These are phyloP conservation scores for Metarhizium brunneum DNA, from an alignment of 2,329 filamentous ascomycete species.

Conservation along the genomic window DNA sequence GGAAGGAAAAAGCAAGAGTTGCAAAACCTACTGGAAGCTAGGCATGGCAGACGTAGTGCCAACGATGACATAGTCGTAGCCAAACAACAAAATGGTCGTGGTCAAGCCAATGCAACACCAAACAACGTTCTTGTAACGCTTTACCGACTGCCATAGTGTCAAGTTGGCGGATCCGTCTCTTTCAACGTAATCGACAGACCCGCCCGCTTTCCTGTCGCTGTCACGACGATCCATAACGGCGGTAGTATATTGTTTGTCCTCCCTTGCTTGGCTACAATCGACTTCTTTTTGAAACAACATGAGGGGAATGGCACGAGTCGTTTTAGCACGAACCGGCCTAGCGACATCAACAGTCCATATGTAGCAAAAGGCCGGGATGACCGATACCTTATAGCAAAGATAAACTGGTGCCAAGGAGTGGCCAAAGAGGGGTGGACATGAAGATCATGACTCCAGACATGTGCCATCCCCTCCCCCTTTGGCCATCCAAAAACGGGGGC, in stretches of 20 bases:
- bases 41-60: slow-evolving; percentile 22
- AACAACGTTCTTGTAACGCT: slow-evolving; percentile 15
- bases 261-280: neutral
- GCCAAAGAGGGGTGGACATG: too few relatives aligned
- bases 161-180: neutral
- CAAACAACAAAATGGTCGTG: slow-evolving; percentile 17
- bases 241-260: neutral
- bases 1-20: neutral
- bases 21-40: slow-evolving; percentile 16
- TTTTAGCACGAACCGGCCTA: neutral
- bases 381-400: too few relatives aligned
- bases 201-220: neutral
- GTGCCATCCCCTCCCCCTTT: too few relatives aligned
- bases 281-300: neutral
- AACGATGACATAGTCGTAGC: slow-evolving; percentile 20
- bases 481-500: neutral
- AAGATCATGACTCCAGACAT: too few relatives aligned
- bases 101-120: slow-evolving; percentile 16
- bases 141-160: slow-evolving; percentile 13
- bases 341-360: too few relatives aligned
- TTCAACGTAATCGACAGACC: neutral
- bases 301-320: neutral
- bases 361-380: too few relatives aligned
- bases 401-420: too few relatives aligned
- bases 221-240: neutral